Evolutionary conservation across 768 basidiomycete species (phyloP).

Genomic region (Cystofilobasidium bisporidii): DNA sequence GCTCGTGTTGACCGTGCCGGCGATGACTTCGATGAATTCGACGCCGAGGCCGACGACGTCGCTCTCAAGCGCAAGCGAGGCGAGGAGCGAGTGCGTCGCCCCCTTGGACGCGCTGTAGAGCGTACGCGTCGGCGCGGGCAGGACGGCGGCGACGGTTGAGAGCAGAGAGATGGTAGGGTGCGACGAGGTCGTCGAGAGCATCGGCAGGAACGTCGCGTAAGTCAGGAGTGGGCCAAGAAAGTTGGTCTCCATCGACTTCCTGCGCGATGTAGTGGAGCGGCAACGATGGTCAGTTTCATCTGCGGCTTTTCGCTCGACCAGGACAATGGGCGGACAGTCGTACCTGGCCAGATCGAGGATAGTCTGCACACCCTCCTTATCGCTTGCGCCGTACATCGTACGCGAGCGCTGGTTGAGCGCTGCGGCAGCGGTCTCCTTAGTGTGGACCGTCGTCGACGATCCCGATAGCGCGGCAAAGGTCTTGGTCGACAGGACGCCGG

Average conservation of each 20-base stretch:
- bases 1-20: constrained; percentile 57
- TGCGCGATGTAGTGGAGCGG: neutral
- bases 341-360: constrained; percentile 51
- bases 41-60: constrained; percentile 46
- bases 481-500: constrained; percentile 72
- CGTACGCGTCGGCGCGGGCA: constrained; percentile 75
- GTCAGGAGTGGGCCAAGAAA: constrained; percentile 21
- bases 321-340: constrained; percentile 42
- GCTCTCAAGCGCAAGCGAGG: constrained; percentile 70
- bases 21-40: constrained; percentile 54
- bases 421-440: neutral
- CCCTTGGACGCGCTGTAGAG: constrained; percentile 78
- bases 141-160: constrained; percentile 64
- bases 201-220: constrained; percentile 47
- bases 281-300: too few relatives aligned
- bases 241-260: constrained; percentile 17
- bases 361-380: constrained; percentile 51
- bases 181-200: constrained; percentile 55
- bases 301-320: neutral
- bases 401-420: neutral
- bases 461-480: constrained; percentile 66
- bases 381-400: constrained; percentile 38
- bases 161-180: constrained; percentile 68
- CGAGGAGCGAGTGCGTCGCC: constrained; percentile 65
- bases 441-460: neutral